A percentile compares a stretch with the other conserved stretches of the same genome.
Conservation (phyloP, 2,329 filamentous ascomycete species). For the Pestalotiopsis sp. region DNA sequence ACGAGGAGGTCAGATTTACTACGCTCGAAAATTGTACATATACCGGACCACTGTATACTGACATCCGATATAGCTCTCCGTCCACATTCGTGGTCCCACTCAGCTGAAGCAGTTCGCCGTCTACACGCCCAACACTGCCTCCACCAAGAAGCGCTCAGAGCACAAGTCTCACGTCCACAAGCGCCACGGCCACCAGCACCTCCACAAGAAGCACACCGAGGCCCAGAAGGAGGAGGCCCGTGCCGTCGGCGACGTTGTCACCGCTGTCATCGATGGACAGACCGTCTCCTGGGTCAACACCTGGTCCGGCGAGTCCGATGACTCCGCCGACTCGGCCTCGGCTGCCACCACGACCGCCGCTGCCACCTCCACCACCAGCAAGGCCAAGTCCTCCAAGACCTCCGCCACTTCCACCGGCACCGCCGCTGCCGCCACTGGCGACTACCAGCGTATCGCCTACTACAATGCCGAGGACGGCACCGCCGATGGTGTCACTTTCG, state of each 20-base stretch:
- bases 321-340: conserved; percentile 16
- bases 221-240: conserved; percentile 47
- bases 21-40: neutral
- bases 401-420: conserved; percentile 16
- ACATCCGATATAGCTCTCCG: conserved; percentile 56
- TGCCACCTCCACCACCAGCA: conserved; percentile 14
- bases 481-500: conserved; percentile 48
- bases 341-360: conserved; percentile 16
- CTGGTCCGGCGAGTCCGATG: conserved; percentile 40
- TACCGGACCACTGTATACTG: conserved; percentile 14
- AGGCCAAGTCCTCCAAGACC: conserved; percentile 16
- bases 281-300: conserved; percentile 61
- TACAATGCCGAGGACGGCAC: conserved; percentile 42
- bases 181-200: conserved; percentile 52
- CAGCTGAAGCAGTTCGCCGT: conserved; percentile 68
- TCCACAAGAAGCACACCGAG: conserved; percentile 46
- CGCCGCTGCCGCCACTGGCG: conserved; percentile 18
- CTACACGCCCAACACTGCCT: conserved; percentile 61
- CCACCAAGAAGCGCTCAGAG: conserved; percentile 36
- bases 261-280: conserved; percentile 60
- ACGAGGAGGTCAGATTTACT: conserved; percentile 63
- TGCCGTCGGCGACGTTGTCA: conserved; percentile 46
- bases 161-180: conserved; percentile 30
- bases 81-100: conserved; percentile 73
- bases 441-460: conserved; percentile 45